phyloP scores from a whole-genome alignment of 2,329 filamentous ascomycete genomes.

The Capronia epimyces region DNA sequence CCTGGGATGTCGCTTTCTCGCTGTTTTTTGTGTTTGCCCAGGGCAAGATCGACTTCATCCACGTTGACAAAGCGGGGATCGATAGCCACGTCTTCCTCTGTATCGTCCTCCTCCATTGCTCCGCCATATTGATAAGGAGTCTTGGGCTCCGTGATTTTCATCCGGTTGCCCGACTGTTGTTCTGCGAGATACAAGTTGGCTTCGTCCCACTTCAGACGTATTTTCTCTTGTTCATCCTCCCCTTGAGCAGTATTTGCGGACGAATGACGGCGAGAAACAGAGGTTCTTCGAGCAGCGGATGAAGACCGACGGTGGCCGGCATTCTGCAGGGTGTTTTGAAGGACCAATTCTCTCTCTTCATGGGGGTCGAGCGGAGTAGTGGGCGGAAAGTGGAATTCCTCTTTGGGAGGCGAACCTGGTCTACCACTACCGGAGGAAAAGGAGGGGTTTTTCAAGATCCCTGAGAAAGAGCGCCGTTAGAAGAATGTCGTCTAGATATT shows the following conservation, averaged over 20 bases:
- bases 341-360: conserved; percentile 76
- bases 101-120: conserved; percentile 77
- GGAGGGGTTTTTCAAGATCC: conserved; percentile 89
- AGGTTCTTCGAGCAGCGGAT: conserved; percentile 61
- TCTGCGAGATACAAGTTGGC: conserved; percentile 95
- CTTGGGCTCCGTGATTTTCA: conserved; percentile 99
- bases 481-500: not conserved
- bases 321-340: conserved; percentile 92
- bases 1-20: conserved; percentile 80
- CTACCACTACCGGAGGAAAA: conserved; percentile 41
- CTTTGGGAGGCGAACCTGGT: conserved; percentile 32
- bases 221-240: conserved; percentile 56
- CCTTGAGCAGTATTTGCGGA: conserved; percentile 44
- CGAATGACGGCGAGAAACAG: conserved; percentile 66
- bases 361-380: conserved; percentile 46
- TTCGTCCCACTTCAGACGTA: conserved; percentile 95
- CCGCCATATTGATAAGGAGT: conserved; percentile 93
- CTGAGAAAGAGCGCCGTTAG: conserved; percentile 44
- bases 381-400: conserved; percentile 31
- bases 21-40: conserved; percentile 41
- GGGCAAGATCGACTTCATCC: conserved; percentile 59
- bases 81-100: conserved; percentile 34
- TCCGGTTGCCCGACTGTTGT: conserved; percentile 85
- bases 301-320: conserved; percentile 82
- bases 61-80: conserved; percentile 31